phyloP scores from a whole-genome alignment of 441 rosid genomes.

The Croton setiger region DNA sequence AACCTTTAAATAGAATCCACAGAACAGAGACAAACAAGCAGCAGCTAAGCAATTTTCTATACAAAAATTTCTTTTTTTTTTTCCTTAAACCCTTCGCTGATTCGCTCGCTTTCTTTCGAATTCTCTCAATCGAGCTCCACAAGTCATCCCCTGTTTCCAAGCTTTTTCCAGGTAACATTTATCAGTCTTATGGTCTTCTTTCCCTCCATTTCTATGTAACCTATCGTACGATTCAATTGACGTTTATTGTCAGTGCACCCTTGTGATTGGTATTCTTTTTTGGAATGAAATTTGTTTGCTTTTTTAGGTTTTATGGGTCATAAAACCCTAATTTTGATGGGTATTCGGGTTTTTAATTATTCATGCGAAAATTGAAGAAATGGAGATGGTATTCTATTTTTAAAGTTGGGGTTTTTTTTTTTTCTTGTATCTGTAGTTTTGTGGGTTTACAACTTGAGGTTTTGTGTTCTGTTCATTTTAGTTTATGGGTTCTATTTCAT shows the following conservation, averaged over 20 bases:
- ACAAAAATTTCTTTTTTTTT: not conserved
- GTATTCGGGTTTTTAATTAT: not conserved
- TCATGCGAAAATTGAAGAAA: not conserved
- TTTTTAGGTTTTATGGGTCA: not conserved
- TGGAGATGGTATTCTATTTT: not conserved
- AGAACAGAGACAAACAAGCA: not conserved
- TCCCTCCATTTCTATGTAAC: not conserved
- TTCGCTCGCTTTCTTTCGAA: too few relatives aligned
- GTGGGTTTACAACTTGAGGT: not conserved
- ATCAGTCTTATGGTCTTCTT: not conserved
- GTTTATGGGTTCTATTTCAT: not conserved
- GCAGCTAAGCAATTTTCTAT: not conserved
- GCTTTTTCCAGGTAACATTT: not conserved
- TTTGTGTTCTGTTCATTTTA: not conserved
- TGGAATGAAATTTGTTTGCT: not conserved
- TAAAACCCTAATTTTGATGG: constrained; percentile 1
- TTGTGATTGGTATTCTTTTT: not conserved
- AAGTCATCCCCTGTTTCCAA: not conserved
- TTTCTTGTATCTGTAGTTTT: not conserved
- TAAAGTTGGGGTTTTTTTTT: not conserved
- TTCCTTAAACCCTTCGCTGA: not conserved
- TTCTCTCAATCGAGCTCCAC: not conserved
- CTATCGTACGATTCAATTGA: too few relatives aligned
- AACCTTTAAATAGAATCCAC: constrained; percentile 1
- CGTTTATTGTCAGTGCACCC: not conserved